Percentiles rank a stretch among this genome's conserved stretches.
phyloP scores from a whole-genome alignment of 2,329 filamentous ascomycete species.

The Penicillium psychrosexuale region DNA sequence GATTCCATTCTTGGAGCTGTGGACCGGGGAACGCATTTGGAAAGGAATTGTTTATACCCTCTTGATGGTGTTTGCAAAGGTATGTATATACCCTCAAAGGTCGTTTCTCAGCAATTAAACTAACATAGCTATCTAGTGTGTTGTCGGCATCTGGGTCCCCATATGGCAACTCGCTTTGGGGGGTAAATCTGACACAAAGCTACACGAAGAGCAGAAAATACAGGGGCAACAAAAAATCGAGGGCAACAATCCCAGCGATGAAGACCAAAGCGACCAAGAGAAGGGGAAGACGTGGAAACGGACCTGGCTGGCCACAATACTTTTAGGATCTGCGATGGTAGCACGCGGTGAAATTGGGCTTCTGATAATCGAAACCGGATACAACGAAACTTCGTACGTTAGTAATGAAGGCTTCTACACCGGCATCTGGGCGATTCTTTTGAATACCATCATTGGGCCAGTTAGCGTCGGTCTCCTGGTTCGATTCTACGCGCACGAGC shows the following conservation, averaged over 20 bases:
- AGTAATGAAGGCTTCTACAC: conserved; percentile 33
- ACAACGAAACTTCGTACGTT: conserved; percentile 40
- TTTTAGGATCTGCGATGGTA: conserved; percentile 34
- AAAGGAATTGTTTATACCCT: conserved; percentile 29
- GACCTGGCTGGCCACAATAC: conserved; percentile 22
- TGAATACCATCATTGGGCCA: conserved; percentile 33
- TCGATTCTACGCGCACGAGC: conserved; percentile 19
- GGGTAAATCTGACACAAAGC: not conserved
- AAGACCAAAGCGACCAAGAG: not conserved
- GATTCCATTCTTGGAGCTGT: conserved; percentile 31
- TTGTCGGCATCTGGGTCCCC: conserved; percentile 31
- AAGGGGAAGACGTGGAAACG: conserved; percentile 1
- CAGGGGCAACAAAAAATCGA: not conserved
- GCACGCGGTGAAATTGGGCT: conserved; percentile 34
- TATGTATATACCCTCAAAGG: not conserved
- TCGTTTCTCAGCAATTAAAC: not conserved
- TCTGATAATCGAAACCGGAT: conserved; percentile 33
- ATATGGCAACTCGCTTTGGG: conserved; percentile 16
- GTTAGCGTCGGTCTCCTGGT: conserved; percentile 28
- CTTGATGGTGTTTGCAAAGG: conserved; percentile 31
- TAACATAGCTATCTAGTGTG: conserved; percentile 17
- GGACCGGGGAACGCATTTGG: conserved; percentile 34
- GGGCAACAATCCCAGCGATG: not conserved
- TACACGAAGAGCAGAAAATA: not conserved
- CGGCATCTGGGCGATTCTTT: conserved; percentile 32